These are phyloP conservation scores for Akebia trifoliata DNA, from an alignment of 164 flowering plant genomes.

Conservation along the genomic window DNA sequence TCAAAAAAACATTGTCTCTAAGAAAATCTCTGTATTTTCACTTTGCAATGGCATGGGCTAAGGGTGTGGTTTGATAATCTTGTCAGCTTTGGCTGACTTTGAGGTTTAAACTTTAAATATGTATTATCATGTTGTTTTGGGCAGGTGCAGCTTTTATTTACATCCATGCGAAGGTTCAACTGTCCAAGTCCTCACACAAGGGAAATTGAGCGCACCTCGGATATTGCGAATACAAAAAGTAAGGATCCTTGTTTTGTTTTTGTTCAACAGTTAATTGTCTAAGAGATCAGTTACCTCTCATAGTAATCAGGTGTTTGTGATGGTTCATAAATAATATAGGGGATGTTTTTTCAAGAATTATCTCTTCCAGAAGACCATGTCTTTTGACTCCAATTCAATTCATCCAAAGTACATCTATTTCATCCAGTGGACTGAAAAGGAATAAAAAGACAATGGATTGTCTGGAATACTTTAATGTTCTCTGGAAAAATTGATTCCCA, in stretches of 20 bases:
- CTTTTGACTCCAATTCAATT: no score
- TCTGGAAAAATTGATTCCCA: no score
- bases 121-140: no score
- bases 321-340: not conserved
- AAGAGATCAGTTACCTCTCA: not conserved
- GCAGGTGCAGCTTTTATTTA: constrained; percentile 95
- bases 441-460: no score
- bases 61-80: not conserved
- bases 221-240: constrained; percentile 93
- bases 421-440: no score
- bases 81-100: not conserved
- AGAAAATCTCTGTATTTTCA: not conserved
- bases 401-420: no score
- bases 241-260: constrained; percentile 14
- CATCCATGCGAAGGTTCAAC: constrained; percentile 93
- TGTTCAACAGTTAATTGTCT: no score
- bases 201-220: constrained; percentile 95
- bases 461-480: no score
- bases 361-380: no score
- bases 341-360: no score
- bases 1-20: no score
- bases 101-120: constrained; percentile 1
- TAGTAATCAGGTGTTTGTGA: not conserved
- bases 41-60: not conserved
- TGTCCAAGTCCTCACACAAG: constrained; percentile 84